Evolutionary conservation across 2,329 filamentous ascomycete genomes (phyloP).

Genomic region (Fusarium concolor): DNA sequence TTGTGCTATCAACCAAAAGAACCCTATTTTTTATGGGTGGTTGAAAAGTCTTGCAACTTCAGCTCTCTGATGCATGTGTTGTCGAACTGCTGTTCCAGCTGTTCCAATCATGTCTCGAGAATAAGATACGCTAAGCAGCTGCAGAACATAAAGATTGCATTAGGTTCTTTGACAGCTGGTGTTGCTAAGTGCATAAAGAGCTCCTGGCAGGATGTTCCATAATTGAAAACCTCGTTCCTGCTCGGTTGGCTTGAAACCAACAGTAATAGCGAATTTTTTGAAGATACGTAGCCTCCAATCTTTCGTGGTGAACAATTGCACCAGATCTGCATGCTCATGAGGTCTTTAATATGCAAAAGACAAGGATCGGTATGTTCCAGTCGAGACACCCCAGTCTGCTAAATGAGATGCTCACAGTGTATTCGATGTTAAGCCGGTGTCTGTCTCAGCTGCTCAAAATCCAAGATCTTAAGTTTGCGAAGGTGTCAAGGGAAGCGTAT

Average conservation of each 20-base stretch:
- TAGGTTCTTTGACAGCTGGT: conserved; percentile 20
- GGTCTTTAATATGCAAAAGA: neutral
- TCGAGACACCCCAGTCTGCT: neutral
- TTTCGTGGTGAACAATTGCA: conserved; percentile 24
- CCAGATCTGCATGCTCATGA: conserved; percentile 21
- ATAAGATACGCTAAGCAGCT: conserved; percentile 20
- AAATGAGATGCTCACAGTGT: neutral
- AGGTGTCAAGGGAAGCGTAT: conserved; percentile 11
- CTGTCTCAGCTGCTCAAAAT: neutral
- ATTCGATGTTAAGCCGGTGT: neutral
- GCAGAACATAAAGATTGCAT: conserved; percentile 44
- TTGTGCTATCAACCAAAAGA: neutral
- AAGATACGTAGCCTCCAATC: neutral
- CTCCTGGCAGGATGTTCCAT: too few relatives aligned
- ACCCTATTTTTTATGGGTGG: conserved; percentile 19
- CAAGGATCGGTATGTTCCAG: neutral
- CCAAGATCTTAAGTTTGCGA: conserved; percentile 13
- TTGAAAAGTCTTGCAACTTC: neutral
- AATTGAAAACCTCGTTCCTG: neutral
- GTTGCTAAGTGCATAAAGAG: too few relatives aligned
- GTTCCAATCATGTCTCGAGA: conserved; percentile 5
- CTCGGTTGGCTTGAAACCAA: too few relatives aligned
- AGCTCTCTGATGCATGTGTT: conserved; percentile 2
- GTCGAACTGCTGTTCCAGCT: neutral
- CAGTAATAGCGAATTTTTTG: neutral